Conservation (phyloP, 2,329 filamentous ascomycete genomes). For the Coniochaeta sp. region DNA sequence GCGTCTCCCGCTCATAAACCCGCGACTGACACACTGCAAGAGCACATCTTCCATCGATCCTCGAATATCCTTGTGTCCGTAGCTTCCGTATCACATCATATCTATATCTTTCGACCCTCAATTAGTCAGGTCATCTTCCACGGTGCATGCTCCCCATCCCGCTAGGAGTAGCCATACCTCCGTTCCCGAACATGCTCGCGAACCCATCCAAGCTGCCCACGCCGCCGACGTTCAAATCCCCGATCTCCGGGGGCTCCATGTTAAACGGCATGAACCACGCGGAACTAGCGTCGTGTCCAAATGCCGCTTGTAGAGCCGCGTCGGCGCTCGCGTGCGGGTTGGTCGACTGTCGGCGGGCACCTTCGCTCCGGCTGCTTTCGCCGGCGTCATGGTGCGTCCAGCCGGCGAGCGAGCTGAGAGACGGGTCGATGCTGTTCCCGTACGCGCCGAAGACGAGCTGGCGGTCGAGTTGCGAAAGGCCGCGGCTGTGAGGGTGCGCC, state of each 20-base stretch:
- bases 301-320: slow-evolving; percentile 18
- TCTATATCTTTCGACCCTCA: neutral
- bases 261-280: slow-evolving; percentile 95
- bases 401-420: slow-evolving; percentile 32
- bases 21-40: neutral
- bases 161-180: slow-evolving; percentile 27
- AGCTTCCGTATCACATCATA: neutral
- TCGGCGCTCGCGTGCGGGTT: slow-evolving; percentile 6
- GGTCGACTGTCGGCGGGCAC: slow-evolving; percentile 10
- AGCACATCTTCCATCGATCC: neutral
- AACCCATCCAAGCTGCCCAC: slow-evolving; percentile 40
- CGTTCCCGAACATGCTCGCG: slow-evolving; percentile 35
- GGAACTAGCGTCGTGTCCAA: slow-evolving; percentile 43
- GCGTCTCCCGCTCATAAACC: neutral
- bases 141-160: slow-evolving; percentile 23
- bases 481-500: slow-evolving; percentile 28
- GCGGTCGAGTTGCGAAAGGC: slow-evolving; percentile 64
- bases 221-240: slow-evolving; percentile 32
- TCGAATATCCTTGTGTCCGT: neutral
- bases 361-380: slow-evolving; percentile 15
- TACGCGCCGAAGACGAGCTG: slow-evolving; percentile 73
- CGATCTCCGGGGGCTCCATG: slow-evolving; percentile 65
- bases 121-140: neutral
- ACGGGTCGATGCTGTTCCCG: slow-evolving; percentile 41
- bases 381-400: slow-evolving; percentile 26